Conservation (phyloP, 1,284 basidiomycete genomes). For the Ganoderma lingzhi region DNA sequence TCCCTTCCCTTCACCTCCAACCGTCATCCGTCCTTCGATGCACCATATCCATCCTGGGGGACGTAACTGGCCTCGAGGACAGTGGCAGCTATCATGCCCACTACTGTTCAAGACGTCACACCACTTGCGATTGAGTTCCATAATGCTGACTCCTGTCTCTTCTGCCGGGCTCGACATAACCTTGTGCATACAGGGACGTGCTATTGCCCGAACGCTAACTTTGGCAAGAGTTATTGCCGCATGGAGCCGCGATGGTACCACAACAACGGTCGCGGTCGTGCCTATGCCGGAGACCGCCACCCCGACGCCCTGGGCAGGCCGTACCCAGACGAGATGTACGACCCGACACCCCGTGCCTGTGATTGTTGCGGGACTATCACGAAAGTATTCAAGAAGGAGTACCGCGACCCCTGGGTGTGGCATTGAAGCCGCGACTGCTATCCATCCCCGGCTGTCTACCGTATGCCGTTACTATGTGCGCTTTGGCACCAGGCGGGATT, state of each 20-base stretch:
- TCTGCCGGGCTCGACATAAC: not conserved
- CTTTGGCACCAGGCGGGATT: not conserved
- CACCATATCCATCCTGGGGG: constrained; percentile 1
- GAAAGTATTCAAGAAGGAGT: constrained; percentile 40
- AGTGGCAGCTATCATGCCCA: not conserved
- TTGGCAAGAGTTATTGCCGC: constrained; percentile 45
- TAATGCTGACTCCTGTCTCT: not conserved
- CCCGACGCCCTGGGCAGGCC: constrained; percentile 32
- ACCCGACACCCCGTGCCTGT: constrained; percentile 42
- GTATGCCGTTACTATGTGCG: not conserved
- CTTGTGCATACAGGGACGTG: constrained; percentile 43
- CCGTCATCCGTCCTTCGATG: constrained; percentile 3
- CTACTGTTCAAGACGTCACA: not conserved
- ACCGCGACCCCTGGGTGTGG: constrained; percentile 34
- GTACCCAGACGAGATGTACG: constrained; percentile 40
- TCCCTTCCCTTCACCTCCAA: not conserved
- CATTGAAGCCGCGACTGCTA: constrained; percentile 15
- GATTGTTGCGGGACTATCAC: constrained; percentile 44
- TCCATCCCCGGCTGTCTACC: not conserved
- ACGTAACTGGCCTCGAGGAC: constrained; percentile 21
- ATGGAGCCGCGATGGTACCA: constrained; percentile 45
- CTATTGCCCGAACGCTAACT: constrained; percentile 48
- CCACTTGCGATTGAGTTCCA: not conserved
- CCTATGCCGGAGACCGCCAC: constrained; percentile 46
- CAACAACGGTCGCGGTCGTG: constrained; percentile 40